Conservation (phyloP, 2,329 filamentous ascomycete genomes). For the Nigrograna mackinnonii region DNA sequence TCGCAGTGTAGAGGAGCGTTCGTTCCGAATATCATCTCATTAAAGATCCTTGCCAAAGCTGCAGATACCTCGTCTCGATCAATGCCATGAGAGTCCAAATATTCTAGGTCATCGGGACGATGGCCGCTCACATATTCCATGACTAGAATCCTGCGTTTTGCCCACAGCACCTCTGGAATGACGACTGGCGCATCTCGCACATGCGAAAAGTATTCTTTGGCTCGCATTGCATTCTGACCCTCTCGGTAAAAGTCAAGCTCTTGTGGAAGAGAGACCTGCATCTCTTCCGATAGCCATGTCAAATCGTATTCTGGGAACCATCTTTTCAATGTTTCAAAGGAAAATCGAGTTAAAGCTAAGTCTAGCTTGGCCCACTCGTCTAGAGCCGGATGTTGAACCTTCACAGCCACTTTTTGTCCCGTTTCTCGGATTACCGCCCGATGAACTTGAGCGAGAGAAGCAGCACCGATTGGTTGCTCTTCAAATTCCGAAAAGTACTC, state of each 20-base stretch:
- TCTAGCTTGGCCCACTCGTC: constrained; percentile 91
- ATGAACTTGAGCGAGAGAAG: constrained; percentile 93
- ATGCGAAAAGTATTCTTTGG: constrained; percentile 77
- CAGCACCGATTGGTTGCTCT: constrained; percentile 80
- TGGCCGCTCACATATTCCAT: constrained; percentile 92
- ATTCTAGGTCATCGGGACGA: constrained; percentile 86
- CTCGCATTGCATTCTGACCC: constrained; percentile 79
- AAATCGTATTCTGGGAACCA: constrained; percentile 98
- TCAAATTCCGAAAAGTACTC: constrained; percentile 89
- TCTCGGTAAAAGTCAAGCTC: constrained; percentile 90
- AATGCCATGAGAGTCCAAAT: constrained; percentile 82
- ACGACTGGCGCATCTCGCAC: constrained; percentile 78
- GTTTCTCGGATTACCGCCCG: constrained; percentile 80
- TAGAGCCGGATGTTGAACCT: constrained; percentile 89
- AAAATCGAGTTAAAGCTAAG: constrained; percentile 81
- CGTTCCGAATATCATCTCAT: constrained; percentile 98
- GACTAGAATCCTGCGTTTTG: constrained; percentile 84
- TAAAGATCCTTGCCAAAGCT: constrained; percentile 88
- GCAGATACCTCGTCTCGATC: constrained; percentile 95
- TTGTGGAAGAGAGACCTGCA: constrained; percentile 86
- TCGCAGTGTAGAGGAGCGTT: constrained; percentile 93
- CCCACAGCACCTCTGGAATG: constrained; percentile 88
- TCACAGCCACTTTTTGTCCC: constrained; percentile 88
- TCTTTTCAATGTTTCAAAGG: constrained; percentile 84
- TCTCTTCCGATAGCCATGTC: constrained; percentile 92